phyloP scores from a whole-genome alignment of 208 protist genomes.

The Trypanosoma scelopori region DNA sequence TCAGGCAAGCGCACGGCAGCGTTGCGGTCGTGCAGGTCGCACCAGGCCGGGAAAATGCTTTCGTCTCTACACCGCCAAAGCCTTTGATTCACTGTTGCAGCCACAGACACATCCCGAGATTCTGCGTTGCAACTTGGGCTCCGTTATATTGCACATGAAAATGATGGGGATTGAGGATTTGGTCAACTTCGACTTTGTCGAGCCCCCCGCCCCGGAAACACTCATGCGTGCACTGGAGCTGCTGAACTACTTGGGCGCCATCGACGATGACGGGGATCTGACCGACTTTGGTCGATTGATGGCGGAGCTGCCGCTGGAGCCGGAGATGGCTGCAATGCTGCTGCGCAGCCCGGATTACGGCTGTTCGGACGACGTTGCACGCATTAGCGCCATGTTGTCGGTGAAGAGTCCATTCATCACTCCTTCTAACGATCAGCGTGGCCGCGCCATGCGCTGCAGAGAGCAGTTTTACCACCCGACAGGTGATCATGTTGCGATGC shows the following conservation, averaged over 20 bases:
- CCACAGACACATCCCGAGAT: constrained; percentile 97
- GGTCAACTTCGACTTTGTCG: constrained; percentile 98
- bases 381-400: constrained; percentile 96
- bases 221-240: constrained; percentile 94
- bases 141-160: constrained; percentile 97
- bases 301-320: constrained; percentile 98
- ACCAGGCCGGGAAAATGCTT: constrained; percentile 97
- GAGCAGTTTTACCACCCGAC: constrained; percentile 97
- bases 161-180: constrained; percentile 98
- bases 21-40: constrained; percentile 94
- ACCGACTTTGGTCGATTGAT: constrained; percentile 94
- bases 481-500: constrained; percentile 96
- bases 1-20: constrained; percentile 95
- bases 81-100: constrained; percentile 94
- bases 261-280: constrained; percentile 98
- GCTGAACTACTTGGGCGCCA: constrained; percentile 95
- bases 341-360: constrained; percentile 93
- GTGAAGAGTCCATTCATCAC: constrained; percentile 83
- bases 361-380: constrained; percentile 96
- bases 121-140: constrained; percentile 97
- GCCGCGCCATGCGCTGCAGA: constrained; percentile 56
- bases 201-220: constrained; percentile 95
- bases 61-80: constrained; percentile 95
- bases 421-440: constrained; percentile 73
- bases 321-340: constrained; percentile 96